Evolutionary conservation across 1,284 basidiomycete species (phyloP), one percentile per base, ranked within the genome.

Genomic region (Coniferiporia sulphurascens): DNA sequence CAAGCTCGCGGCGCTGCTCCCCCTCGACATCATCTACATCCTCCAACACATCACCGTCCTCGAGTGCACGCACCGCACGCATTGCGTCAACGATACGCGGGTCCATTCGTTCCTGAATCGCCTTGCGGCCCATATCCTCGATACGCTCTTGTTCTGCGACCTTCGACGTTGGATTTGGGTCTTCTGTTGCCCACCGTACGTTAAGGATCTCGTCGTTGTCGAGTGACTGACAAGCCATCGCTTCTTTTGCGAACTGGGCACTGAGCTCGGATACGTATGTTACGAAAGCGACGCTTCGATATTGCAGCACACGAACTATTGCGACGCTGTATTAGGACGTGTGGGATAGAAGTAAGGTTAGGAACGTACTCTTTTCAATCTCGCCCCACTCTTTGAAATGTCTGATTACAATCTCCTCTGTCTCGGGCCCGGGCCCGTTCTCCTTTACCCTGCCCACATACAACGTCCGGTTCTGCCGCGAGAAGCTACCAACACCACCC

Each of bases 301-400:
- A 93, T 70, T 95, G 91, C 36, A 99, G 79, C 35, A 98, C 89
- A 57, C 93, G 91, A 70, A 96, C 94, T 88, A 27, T 27, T 27
- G 27, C 27, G 27, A 27, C 27, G 27, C 27, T 27, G 27, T 27
- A 27, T 27, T 27, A 27, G 27, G 27, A 27, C 27, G 27, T 27
- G 27, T 3, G 27, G 27, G 27, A 27, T 46, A 64, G 38, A 48
- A 49, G 45, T 17, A 22, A 63, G 27, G 27, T 27, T 27, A 49
- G 15, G 32, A 1, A 86, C 91, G 65, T 67, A 95, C 95, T 89
- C 68, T 87, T 84, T 69, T 95, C 93, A 64, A 99, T 92, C 65
- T 91, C 87, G n/a, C 96, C 96, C 88, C 92, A 99, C 71, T 98
- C 96, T 66, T 88, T 91, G 71, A 99, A 99, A 78, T 99, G 97